Evolutionary conservation across 805 yeast species (phyloP).

Genomic region (Sugiyamaella marilandica): DNA sequence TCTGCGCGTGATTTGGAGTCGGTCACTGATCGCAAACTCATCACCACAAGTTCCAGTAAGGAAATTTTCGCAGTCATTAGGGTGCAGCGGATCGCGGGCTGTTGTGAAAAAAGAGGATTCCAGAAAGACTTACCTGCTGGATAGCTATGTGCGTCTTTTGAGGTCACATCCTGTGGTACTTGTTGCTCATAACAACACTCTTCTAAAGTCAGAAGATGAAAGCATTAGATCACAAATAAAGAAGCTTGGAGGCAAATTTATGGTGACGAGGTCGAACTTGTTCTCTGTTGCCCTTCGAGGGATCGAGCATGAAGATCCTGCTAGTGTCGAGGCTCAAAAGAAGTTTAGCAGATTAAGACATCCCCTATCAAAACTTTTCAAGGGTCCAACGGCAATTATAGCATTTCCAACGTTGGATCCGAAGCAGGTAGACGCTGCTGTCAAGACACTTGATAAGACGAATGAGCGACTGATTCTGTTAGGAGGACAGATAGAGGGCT

Average conservation of each 20-base stretch:
- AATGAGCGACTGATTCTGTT: slow-evolving; percentile 73
- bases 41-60: no score
- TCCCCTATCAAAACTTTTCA: slow-evolving; percentile 64
- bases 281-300: slow-evolving; percentile 75
- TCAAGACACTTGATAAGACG: slow-evolving; percentile 56
- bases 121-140: slow-evolving; percentile 83
- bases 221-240: slow-evolving; percentile 56
- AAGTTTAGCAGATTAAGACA: slow-evolving; percentile 41
- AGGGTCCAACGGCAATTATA: slow-evolving; percentile 84
- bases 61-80: no score
- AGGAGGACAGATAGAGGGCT: slow-evolving; percentile 77
- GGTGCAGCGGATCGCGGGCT: not conserved
- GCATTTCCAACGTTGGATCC: slow-evolving; percentile 69
- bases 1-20: no score
- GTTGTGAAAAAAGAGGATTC: slow-evolving; percentile 52
- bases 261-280: slow-evolving; percentile 62
- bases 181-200: slow-evolving; percentile 80
- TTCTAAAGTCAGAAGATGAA: slow-evolving; percentile 64
- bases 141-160: slow-evolving; percentile 68
- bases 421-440: slow-evolving; percentile 52
- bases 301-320: slow-evolving; percentile 67
- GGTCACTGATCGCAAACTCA: no score
- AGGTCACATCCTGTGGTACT: slow-evolving; percentile 65
- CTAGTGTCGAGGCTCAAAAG: slow-evolving; percentile 48
- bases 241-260: slow-evolving; percentile 63